These are phyloP conservation scores for Juglanconis sp. DNA, from an alignment of 2,329 filamentous ascomycete genomes.

Conservation along the genomic window DNA sequence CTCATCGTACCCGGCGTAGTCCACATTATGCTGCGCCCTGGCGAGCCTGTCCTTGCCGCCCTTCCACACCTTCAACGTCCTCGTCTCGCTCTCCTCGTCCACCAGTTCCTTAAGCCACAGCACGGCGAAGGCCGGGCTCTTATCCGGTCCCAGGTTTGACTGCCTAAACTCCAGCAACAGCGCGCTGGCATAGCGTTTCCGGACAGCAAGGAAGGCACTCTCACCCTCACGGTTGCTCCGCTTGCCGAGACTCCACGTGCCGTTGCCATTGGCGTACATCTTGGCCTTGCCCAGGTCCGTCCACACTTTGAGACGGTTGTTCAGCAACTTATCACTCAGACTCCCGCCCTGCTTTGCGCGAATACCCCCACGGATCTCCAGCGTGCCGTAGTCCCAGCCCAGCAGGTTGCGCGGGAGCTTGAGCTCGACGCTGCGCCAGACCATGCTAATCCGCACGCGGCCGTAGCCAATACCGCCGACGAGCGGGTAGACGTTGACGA, in stretches of 20 bases:
- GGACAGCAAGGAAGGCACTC: constrained; percentile 52
- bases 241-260: constrained; percentile 53
- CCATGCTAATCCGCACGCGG: constrained; percentile 64
- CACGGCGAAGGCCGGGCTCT: constrained; percentile 58
- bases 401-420: constrained; percentile 55
- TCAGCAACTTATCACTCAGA: constrained; percentile 45
- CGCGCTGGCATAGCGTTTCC: constrained; percentile 57
- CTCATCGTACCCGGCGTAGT: constrained; percentile 42
- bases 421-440: constrained; percentile 68
- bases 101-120: constrained; percentile 68
- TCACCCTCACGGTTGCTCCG: constrained; percentile 30
- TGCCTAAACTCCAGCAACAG: constrained; percentile 58
- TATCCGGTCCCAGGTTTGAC: constrained; percentile 49
- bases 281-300: constrained; percentile 58
- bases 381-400: constrained; percentile 71
- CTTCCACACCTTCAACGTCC: constrained; percentile 64
- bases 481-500: constrained; percentile 64
- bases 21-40: constrained; percentile 32
- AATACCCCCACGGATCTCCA: constrained; percentile 58
- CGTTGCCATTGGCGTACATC: constrained; percentile 47
- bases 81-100: constrained; percentile 61
- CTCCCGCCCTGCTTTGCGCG: constrained; percentile 37
- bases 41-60: constrained; percentile 52
- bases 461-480: constrained; percentile 72
- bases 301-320: constrained; percentile 56